Percentiles rank a stretch among this genome's conserved stretches.
Evolutionary conservation across 2,329 filamentous ascomycete genomes (phyloP).

Genomic region (Coniochaeta prunicola): DNA sequence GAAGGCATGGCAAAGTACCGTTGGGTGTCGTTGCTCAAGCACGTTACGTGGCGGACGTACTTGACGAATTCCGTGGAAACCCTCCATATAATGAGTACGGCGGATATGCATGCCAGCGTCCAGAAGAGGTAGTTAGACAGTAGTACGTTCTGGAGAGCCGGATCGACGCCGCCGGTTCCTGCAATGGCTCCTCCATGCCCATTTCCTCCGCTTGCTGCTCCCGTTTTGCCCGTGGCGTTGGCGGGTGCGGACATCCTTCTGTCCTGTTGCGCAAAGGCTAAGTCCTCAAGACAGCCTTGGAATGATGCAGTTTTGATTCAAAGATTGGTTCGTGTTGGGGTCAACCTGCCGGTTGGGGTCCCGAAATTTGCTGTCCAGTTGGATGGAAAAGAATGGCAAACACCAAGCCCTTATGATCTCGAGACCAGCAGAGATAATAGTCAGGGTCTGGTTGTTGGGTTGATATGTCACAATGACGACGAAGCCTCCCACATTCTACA

Average conservation of each 20-base stretch:
- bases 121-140: constrained; percentile 55
- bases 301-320: neutral
- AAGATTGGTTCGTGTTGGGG: neutral
- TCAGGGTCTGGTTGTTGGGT: neutral
- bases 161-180: constrained; percentile 21
- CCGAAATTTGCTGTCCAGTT: neutral
- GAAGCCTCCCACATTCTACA: neutral
- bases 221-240: constrained; percentile 1
- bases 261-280: neutral
- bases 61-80: constrained; percentile 51
- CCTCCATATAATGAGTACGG: constrained; percentile 60
- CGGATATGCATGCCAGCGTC: constrained; percentile 57
- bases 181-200: constrained; percentile 5
- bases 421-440: neutral
- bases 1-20: constrained; percentile 64
- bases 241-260: neutral
- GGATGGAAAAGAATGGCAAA: neutral
- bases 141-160: constrained; percentile 39
- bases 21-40: constrained; percentile 72
- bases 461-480: neutral
- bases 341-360: neutral
- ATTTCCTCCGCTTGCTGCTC: constrained; percentile 3
- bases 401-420: neutral
- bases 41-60: constrained; percentile 67
- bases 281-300: neutral